Base-by-base conservation (phyloP, 495 filamentous ascomycete species). In the Podospora appendiculata region DNA sequence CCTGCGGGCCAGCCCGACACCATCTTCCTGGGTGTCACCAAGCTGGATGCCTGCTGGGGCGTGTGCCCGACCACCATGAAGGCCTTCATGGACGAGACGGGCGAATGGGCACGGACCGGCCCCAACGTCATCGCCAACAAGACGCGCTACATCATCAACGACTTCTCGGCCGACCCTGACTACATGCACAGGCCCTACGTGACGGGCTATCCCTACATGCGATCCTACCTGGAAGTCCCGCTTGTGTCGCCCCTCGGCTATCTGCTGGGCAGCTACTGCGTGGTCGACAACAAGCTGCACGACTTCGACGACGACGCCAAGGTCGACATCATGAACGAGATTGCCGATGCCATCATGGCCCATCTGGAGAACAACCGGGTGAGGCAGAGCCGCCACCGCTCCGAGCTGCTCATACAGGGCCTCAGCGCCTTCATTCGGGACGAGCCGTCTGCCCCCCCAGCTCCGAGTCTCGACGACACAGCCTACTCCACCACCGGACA, bases 261-360 rank as follows among this genome's bases (percentile, higher is more conserved):
- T 11, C 41, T 68, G 6, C 47, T 72, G 19, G 70, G 70, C 14
- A 59, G 45, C 16, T 69, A 69, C 53, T 60, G 64, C 45, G 66
- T 72, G 5, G 59, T 68, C 39, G 66, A 70, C 56, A 54, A 63
- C 51, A 55, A 65, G 41, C 34, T 52, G 4, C 53, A 61, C 35
- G 55, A 68, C 32, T 61, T 55, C 45, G 55, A 69, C 49, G 55
- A 58, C 18, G 65, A 69, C 40, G 48, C 53, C 2, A 60, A 60
- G 8, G 58, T 68, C 1, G 47, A 53, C 41, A 68, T 72, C 52
- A 44, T 78, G 53, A 52, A 57, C 46, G 72, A 74, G 48, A 72
- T 74, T 48, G 65, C 68, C 10, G 48, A 50, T 18, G 64, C 70
- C 39, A 67, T 78, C 48, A 73, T 74, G 72, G 61, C 60, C 33